Percentiles rank a stretch among this genome's conserved stretches.
Evolutionary conservation across 148 eudicot genomes (phyloP).

Genomic region (Vaccinium darrowii): DNA sequence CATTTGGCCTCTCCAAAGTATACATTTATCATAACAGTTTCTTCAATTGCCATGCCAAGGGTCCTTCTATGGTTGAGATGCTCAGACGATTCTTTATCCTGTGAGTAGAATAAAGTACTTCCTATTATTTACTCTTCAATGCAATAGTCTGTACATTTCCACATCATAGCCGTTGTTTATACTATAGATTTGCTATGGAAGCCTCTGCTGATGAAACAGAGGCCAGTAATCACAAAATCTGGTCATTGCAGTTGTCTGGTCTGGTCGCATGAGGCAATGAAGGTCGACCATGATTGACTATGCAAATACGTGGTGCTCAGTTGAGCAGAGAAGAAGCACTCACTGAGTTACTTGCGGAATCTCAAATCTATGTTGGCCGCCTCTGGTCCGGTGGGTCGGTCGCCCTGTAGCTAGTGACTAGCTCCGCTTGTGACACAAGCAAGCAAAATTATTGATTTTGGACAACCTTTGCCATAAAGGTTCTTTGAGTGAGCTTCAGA

Average conservation of each 20-base stretch:
- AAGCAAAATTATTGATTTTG: background rate
- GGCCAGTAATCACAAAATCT: background rate
- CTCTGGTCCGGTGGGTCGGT: background rate
- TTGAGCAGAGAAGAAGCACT: background rate
- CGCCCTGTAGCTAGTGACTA: background rate
- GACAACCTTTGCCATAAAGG: background rate
- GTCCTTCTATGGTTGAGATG: slow-evolving; percentile 81
- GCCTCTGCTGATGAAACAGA: slow-evolving; percentile 8
- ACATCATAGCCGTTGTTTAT: background rate
- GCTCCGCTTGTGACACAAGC: background rate
- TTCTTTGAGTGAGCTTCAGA: slow-evolving; percentile 1
- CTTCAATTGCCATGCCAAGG: slow-evolving; percentile 74
- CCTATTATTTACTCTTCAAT: background rate
- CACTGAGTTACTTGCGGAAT: background rate
- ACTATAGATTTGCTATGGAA: background rate
- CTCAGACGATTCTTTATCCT: slow-evolving; percentile 68
- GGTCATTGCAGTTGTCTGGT: too few relatives aligned
- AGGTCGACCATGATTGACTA: too few relatives aligned
- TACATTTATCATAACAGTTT: slow-evolving; percentile 63
- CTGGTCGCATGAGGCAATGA: too few relatives aligned
- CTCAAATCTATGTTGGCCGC: background rate
- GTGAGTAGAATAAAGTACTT: slow-evolving; percentile 48
- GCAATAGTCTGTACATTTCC: background rate
- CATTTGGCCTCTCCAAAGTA: slow-evolving; percentile 70
- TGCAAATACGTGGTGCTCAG: too few relatives aligned